Evolutionary conservation across 2,329 filamentous ascomycete species (phyloP).

Genomic region (Exserohilum rostratum): DNA sequence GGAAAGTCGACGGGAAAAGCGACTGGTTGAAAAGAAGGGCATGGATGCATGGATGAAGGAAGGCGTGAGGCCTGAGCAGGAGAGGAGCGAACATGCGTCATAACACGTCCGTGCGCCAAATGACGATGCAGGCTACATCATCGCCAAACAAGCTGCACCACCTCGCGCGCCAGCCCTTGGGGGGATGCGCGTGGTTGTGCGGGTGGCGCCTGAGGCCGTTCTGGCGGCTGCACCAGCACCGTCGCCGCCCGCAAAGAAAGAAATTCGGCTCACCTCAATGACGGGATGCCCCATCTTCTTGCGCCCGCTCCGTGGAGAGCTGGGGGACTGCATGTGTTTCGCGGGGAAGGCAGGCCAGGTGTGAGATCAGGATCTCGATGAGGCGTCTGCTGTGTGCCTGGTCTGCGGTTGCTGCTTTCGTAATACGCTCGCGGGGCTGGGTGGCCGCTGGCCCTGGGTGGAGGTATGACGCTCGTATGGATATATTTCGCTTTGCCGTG

Average conservation of each 20-base stretch:
- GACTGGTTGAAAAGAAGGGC: slow-evolving; percentile 28
- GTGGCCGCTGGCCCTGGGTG: slow-evolving; percentile 18
- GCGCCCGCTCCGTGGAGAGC: slow-evolving; percentile 20
- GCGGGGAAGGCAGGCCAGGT: background rate
- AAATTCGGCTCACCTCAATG: slow-evolving; percentile 40
- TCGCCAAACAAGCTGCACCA: slow-evolving; percentile 24
- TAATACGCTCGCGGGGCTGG: slow-evolving; percentile 23
- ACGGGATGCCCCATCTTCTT: slow-evolving; percentile 38
- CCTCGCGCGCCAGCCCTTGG: slow-evolving; percentile 9
- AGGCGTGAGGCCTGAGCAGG: slow-evolving; percentile 28
- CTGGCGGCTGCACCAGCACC: background rate
- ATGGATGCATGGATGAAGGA: slow-evolving; percentile 25
- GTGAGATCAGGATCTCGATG: slow-evolving; percentile 8
- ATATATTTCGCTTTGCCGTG: slow-evolving; percentile 24
- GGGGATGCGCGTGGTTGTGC: slow-evolving; percentile 9
- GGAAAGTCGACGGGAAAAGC: slow-evolving; percentile 15
- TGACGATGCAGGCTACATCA: slow-evolving; percentile 37
- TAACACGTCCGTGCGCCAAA: slow-evolving; percentile 14
- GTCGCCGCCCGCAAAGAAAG: background rate
- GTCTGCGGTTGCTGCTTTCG: slow-evolving; percentile 12
- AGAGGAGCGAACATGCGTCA: slow-evolving; percentile 23
- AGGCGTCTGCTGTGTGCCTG: background rate
- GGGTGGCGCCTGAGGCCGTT: background rate
- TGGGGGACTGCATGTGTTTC: slow-evolving; percentile 25
- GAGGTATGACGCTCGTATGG: slow-evolving; percentile 37